A percentile compares a stretch with the other conserved stretches of the same genome.
Evolutionary conservation across 176 grass and related monocot genomes (phyloP).

Genomic region (Triticum dicoccoides): DNA sequence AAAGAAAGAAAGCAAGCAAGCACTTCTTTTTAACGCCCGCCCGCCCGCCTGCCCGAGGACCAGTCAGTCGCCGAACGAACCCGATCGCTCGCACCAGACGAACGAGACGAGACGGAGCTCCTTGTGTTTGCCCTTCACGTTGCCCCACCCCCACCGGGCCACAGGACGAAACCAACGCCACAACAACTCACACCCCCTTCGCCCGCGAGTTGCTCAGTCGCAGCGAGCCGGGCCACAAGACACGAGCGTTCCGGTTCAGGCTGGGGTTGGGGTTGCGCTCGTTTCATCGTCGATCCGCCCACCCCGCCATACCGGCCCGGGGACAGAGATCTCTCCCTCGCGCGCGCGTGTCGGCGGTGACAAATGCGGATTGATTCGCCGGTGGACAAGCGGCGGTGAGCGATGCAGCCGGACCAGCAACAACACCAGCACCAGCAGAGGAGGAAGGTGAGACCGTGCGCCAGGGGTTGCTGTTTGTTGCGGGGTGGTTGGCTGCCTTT

Average conservation of each 20-base stretch:
- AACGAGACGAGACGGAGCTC: background rate
- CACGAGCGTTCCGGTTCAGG: constrained; percentile 3
- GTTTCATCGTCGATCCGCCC: constrained; percentile 19
- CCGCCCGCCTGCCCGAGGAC: background rate
- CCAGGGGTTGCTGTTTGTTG: background rate
- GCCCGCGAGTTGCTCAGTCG: constrained; percentile 48
- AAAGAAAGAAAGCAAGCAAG: background rate
- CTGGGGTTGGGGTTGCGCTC: background rate
- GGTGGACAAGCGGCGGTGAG: constrained; percentile 8
- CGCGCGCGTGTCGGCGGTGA: constrained; percentile 2
- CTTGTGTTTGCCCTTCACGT: background rate
- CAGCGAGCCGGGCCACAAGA: constrained; percentile 30
- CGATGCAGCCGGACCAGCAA: constrained; percentile 37
- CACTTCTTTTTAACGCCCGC: constrained; percentile 4
- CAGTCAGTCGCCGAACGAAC: background rate
- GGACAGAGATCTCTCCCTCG: constrained; percentile 1
- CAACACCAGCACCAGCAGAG: constrained; percentile 17
- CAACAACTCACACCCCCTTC: background rate
- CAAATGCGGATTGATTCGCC: constrained; percentile 49
- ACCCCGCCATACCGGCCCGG: background rate
- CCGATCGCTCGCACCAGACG: background rate
- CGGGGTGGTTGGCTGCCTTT: constrained; percentile 25
- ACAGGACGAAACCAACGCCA: background rate
- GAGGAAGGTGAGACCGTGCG: constrained; percentile 45
- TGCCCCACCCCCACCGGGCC: background rate